Evolutionary conservation across 805 yeast genomes (phyloP), one percentile per base, ranked within the genome.

Genomic region (Pichia pseudocactophila): DNA sequence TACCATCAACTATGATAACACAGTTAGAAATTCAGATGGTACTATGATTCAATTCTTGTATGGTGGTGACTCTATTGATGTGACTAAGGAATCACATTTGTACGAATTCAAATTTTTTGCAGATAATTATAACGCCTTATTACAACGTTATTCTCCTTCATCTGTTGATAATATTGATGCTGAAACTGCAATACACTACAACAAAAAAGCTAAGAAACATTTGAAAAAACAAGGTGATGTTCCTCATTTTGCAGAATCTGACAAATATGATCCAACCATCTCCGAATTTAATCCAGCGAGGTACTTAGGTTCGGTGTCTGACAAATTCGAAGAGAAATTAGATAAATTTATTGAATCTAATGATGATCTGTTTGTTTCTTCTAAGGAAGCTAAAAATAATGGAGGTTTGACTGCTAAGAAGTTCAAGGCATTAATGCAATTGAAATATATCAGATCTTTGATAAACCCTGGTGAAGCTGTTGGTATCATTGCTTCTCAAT

Each of bases 381-480:
- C 69, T 39, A 76, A 77, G 56, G 75, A 67, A 40, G 70, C 68
- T 36, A 64, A 63, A 49, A 46, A 56, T 15, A 62, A 61, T 39
- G 72, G 74, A 37, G 77, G 74, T 34, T 56, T 83, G 38, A 76
- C 80, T 19, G 77, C 77, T 49, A 84, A 83, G 78, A 85, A 83
- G 62, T 94, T 94, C 77, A 78, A 85, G 63, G 95, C 96, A 3
- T 73, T 92, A 59, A 94, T 94, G 98, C 97, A 90, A 69, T 74
- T 92, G 70, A 94, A 94, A 67, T 92, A 92, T 66, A 92, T 90
- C 96, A 82, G 95, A 57, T 88, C 97, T 10, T 70, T 89, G 51
- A 80, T 92, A 42, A 77, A 87, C 56, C 97, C 99, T 4, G 98
- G 99, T 62, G 99, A 92, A 64, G 79, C 96, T 40, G 97, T 92